Base-by-base conservation (phyloP, 768 basidiomycete genomes). In the Solioccasus polychromus region DNA sequence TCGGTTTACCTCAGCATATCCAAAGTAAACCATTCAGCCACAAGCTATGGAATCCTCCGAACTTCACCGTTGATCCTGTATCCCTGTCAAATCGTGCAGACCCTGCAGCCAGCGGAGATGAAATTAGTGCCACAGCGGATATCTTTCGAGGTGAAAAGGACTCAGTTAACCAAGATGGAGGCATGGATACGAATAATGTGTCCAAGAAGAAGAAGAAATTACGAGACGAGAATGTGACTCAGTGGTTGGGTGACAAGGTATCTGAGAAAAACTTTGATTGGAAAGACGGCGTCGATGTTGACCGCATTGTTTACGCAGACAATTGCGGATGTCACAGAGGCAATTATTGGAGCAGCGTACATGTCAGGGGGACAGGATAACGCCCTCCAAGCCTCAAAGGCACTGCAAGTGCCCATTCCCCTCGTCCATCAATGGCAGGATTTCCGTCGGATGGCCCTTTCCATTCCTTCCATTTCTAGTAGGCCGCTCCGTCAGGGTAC, bases 261-360 rank as follows among this genome's bases (percentile, higher is more conserved):
- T 29, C 22, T 29, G 34, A 25, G 29, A 34, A 22, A 28, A 14
- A 28, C 40, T 31, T 38, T 46, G 39, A 34, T 43, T 6, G 39
- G 25, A 36, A 39, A 34, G 41, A 20, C 35, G 22, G 22, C 18
- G n/a, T 20, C 20, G 35, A 17, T 49, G 8, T 39, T 60, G 42
- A 64, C 39, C 39, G 31, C 29, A 19, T 48, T 42, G 15, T 54
- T 45, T 15, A 30, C 56, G 20, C 25, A 92, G 90, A 79, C 82
- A 18, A 72, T 91, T 23, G 90, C 91, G 39, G 91, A 93, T 65
- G 86, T 91, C 34, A 78, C 80, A 8, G 91, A 93, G 65, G 88
- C 91, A 4, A 80, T 92, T 48, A 80, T 92, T 22, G 91, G 85
- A 26, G 90, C 89, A 15, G 88, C 85, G 5, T 91, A 83, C 59